phyloP scores from a whole-genome alignment of 345 rosid genomes.

The Populus davidiana region DNA sequence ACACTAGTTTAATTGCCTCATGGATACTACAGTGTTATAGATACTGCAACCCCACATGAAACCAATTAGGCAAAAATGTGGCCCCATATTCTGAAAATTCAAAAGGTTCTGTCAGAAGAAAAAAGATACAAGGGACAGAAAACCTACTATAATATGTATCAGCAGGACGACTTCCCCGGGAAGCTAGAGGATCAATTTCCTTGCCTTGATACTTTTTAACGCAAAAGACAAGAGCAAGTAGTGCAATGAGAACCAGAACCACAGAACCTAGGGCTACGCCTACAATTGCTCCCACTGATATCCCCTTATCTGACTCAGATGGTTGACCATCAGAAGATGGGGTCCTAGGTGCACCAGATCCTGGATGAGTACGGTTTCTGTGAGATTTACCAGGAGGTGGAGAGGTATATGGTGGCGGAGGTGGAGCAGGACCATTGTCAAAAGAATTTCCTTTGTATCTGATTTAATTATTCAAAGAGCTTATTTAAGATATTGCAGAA shows the following conservation, averaged over 20 bases:
- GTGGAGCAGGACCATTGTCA: conserved; percentile 76
- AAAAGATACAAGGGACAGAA: conserved; percentile 8
- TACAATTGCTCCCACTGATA: conserved; percentile 55
- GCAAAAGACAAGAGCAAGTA: conserved; percentile 53
- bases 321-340: conserved; percentile 38
- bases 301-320: conserved; percentile 48
- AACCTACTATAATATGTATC: conserved; percentile 39
- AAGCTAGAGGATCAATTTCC: conserved; percentile 42
- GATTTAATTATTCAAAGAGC: conserved; percentile 31
- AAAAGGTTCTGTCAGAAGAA: neutral
- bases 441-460: conserved; percentile 87
- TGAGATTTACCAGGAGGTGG: conserved; percentile 60
- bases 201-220: conserved; percentile 43
- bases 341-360: conserved; percentile 35
- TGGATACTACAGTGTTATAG: neutral
- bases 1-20: neutral
- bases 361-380: conserved; percentile 42
- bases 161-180: conserved; percentile 47
- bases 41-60: neutral
- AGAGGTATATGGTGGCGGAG: conserved; percentile 51
- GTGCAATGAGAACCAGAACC: conserved; percentile 44
- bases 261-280: conserved; percentile 68
- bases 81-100: neutral
- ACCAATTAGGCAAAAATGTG: neutral
- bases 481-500: conserved; percentile 17